Evolutionary conservation across 805 yeast species (phyloP).

Genomic region (Metschnikowia rubicola): DNA sequence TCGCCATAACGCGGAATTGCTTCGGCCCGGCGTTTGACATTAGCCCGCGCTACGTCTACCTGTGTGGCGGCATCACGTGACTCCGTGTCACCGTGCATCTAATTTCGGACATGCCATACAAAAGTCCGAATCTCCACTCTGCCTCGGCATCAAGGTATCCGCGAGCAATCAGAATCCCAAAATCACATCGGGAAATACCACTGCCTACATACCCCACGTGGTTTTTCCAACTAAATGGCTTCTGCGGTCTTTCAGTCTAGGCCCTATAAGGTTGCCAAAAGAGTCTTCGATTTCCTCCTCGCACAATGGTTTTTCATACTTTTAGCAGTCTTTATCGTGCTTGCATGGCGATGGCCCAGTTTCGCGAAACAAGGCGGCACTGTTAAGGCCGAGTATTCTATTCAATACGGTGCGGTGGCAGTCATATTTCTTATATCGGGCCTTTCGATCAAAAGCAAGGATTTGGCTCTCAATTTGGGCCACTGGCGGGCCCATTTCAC

Average conservation of each 20-base stretch:
- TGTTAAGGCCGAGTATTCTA: slow-evolving; percentile 68
- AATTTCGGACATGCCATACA: not conserved
- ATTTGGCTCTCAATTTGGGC: slow-evolving; percentile 56
- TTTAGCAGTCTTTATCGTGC: slow-evolving; percentile 67
- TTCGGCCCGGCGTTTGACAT: not conserved
- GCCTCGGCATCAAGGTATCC: no score
- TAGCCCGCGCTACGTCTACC: not conserved
- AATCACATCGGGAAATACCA: no score
- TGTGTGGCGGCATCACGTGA: slow-evolving; percentile 1
- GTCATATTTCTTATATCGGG: slow-evolving; percentile 81
- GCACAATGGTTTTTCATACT: slow-evolving; percentile 75
- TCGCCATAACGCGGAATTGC: not conserved
- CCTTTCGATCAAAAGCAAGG: slow-evolving; percentile 65
- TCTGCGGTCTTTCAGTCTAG: not conserved
- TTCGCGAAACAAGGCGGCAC: slow-evolving; percentile 84
- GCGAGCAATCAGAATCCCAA: no score
- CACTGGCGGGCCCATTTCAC: slow-evolving; percentile 84
- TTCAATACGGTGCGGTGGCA: slow-evolving; percentile 85
- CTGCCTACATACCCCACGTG: not conserved
- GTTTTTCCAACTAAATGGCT: not conserved
- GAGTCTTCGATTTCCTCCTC: slow-evolving; percentile 26
- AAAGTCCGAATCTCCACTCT: not conserved
- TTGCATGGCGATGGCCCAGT: slow-evolving; percentile 75
- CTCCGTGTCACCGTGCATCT: not conserved
- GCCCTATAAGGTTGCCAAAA: slow-evolving; percentile 6